Conservation (phyloP, 768 basidiomycete species). For the Hygrophoropsis aurantiaca region DNA sequence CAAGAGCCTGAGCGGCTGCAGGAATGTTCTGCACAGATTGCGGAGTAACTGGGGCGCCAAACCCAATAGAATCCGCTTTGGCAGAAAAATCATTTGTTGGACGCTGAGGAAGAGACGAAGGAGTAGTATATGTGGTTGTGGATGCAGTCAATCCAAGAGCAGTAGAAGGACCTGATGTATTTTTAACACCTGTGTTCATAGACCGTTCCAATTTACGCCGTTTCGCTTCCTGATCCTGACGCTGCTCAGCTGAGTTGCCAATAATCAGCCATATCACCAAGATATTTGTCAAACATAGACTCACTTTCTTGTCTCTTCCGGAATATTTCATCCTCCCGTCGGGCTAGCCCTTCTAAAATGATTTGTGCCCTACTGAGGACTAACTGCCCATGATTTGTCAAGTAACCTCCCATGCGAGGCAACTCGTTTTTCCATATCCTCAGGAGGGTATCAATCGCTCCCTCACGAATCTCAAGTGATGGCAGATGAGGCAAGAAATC, state of each 20-base stretch:
- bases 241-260: conserved; percentile 74
- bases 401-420: conserved; percentile 94
- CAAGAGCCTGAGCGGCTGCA: conserved; percentile 69
- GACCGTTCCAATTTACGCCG: conserved; percentile 71
- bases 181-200: conserved; percentile 36
- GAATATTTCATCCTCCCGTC: conserved; percentile 95
- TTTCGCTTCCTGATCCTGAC: conserved; percentile 90
- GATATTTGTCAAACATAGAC: conserved; percentile 29
- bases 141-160: conserved; percentile 28
- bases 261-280: conserved; percentile 9
- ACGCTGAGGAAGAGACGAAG: conserved; percentile 64
- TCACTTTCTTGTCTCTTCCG: conserved; percentile 86
- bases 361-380: conserved; percentile 86
- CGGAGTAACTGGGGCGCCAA: conserved; percentile 61
- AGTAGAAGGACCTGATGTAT: conserved; percentile 27
- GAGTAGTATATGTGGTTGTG: conserved; percentile 31
- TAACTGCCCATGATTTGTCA: conserved; percentile 90
- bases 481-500: conserved; percentile 97
- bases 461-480: conserved; percentile 97
- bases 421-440: conserved; percentile 95
- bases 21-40: conserved; percentile 59
- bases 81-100: conserved; percentile 70
- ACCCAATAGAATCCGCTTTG: conserved; percentile 74
- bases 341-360: conserved; percentile 94
- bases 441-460: conserved; percentile 95